Base-by-base conservation (phyloP, 164 flowering plant species). In the Vitis rupestris region DNA sequence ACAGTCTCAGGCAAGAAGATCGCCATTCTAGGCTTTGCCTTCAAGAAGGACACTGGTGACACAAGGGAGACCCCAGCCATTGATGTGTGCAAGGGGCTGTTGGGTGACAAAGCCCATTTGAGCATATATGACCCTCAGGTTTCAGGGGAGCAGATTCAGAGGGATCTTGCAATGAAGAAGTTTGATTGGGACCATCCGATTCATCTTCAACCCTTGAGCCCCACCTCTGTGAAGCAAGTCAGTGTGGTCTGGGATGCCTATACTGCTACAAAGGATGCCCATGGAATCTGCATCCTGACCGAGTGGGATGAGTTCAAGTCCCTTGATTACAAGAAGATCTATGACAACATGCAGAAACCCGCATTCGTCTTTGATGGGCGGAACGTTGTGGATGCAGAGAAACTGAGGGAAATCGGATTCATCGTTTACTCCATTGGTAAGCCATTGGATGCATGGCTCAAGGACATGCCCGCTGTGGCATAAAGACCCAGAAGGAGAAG, bases 291-390 rank as follows among this genome's bases (percentile, higher is more conserved):
- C 81, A 78, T 88, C n/a, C 67, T 88, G 61, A 88, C 93, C 1
- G 93, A 88, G 73, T 88, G 93, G 93, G 90, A 88, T 47, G 90
- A 87, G 74, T 88, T 88, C 76, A 88, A 73, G 66, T 53, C 65
- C 0, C 86, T 87, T 13, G 88, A 88, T 75, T 87, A 75, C 75
- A 69, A 83, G 78, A 85, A n/a, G 72, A 82, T 88, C 62, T 87
- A 68, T 30, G 80, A 88, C 56, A 73, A 76, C 31, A 88, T 87
- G 93, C 81, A 85, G 79, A 87, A 87, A 75, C 93, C 93, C 10
- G 90, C 93, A 13, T 88, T 84, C 49, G 49, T 88, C 4, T 88
- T 86, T 51, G 92, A 88, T 67, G 90, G 92, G 3, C 53, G 88
- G 59, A 88, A 88, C 65, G 71, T 86, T 10, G 81, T 88, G 56